These are phyloP conservation scores for Jacaranda copaia DNA, from an alignment of 257 asterid genomes.

Conservation along the genomic window DNA sequence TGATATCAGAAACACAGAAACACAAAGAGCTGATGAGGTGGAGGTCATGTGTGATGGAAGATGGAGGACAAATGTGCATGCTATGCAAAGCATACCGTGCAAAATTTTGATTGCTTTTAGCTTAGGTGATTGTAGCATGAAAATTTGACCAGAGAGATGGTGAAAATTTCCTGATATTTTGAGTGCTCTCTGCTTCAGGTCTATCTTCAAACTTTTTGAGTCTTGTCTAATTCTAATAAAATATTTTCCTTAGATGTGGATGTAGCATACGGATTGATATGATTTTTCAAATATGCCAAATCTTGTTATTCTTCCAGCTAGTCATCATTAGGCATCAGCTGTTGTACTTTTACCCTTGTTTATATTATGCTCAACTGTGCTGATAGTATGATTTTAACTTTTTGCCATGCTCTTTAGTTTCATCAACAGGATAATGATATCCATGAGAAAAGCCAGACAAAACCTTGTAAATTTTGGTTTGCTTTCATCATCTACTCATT, in stretches of 20 bases:
- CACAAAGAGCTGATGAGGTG: constrained; percentile 2
- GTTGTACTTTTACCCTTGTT: background rate
- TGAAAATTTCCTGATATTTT: background rate
- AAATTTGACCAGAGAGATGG: background rate
- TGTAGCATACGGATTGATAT: constrained; percentile 43
- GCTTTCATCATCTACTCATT: too few species aligned
- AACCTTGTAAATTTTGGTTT: too few species aligned
- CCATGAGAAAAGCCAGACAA: too few species aligned
- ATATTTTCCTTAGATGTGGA: constrained; percentile 30
- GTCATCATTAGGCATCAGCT: background rate
- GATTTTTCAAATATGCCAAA: constrained; percentile 29
- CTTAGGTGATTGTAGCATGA: constrained; percentile 47
- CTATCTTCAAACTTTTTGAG: constrained; percentile 30
- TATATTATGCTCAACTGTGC: background rate
- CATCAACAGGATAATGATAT: too few species aligned
- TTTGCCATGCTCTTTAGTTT: too few species aligned
- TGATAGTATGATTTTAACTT: too few species aligned
- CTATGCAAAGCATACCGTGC: constrained; percentile 54
- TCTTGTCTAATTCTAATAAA: constrained; percentile 43
- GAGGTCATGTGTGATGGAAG: constrained; percentile 27
- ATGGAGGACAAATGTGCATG: constrained; percentile 43
- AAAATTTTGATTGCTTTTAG: constrained; percentile 54
- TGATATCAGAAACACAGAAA: background rate
- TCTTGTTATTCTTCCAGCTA: constrained; percentile 29
- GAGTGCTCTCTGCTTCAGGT: constrained; percentile 24